phyloP scores from a whole-genome alignment of 2,329 filamentous ascomycete genomes.

The Aspergillus tanneri region DNA sequence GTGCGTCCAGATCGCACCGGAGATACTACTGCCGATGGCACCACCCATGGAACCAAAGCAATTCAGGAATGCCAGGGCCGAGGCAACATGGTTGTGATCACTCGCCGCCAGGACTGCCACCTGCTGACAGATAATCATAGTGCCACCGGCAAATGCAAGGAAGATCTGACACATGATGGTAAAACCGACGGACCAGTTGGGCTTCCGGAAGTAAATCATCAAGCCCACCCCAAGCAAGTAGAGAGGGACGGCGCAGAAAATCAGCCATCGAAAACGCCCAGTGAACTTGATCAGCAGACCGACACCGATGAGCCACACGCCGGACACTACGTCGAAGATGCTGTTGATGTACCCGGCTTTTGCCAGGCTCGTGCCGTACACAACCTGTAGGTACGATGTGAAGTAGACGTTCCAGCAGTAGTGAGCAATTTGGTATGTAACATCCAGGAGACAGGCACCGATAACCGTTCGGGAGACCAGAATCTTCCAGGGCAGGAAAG shows the following conservation, averaged over 20 bases:
- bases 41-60: slow-evolving; percentile 35
- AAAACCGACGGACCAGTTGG: slow-evolving; percentile 48
- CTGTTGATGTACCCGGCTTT: slow-evolving; percentile 47
- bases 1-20: slow-evolving; percentile 35
- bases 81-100: slow-evolving; percentile 54
- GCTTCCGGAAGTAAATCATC: slow-evolving; percentile 53
- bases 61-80: slow-evolving; percentile 49
- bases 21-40: slow-evolving; percentile 31
- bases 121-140: slow-evolving; percentile 52
- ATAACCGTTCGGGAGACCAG: slow-evolving; percentile 38
- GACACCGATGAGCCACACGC: slow-evolving; percentile 55
- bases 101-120: slow-evolving; percentile 54
- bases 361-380: slow-evolving; percentile 31
- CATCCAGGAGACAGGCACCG: slow-evolving; percentile 25
- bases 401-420: slow-evolving; percentile 32
- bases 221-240: slow-evolving; percentile 51
- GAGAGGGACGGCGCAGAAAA: slow-evolving; percentile 49
- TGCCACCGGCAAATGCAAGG: slow-evolving; percentile 53
- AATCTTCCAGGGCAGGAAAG: slow-evolving; percentile 27
- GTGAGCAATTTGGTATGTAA: slow-evolving; percentile 21
- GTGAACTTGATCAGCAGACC: slow-evolving; percentile 51
- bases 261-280: slow-evolving; percentile 52
- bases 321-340: slow-evolving; percentile 53
- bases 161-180: slow-evolving; percentile 56
- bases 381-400: slow-evolving; percentile 38